Evolutionary conservation across 2,329 filamentous ascomycete genomes (phyloP), one percentile per base, ranked within the genome.

Genomic region (Corynespora cassiicola): DNA sequence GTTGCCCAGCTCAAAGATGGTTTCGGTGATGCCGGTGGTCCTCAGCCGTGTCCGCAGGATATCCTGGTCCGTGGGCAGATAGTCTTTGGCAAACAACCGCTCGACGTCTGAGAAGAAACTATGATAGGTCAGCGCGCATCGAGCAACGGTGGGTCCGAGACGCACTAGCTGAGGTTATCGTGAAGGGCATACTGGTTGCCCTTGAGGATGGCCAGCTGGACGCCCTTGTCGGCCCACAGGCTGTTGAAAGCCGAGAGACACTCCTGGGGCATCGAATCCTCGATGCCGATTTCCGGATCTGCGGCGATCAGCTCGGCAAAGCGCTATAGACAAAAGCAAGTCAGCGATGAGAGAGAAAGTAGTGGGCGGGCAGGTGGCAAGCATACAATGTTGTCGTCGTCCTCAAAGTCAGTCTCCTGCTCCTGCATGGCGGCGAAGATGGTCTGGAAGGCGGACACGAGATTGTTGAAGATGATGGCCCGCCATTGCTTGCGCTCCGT

Each of bases 151-250:
- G 23, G 16, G 10, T 14, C 14, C 6, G 10, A 16, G 12, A 39
- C 88, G 62, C 75, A 96, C 90, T 96, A 99, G 72, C 85, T 84
- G 53, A 97, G 73, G 63, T 97, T 97, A 74, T 97, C 94, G 68
- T 97, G 91, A 32, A 97, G 80, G 12, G 94, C 92, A 71, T 92
- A 97, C 74, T 96, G 92, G 68, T 97, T 96, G 56, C 94, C 94
- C 71, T 94, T 92, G 32, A 84, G 78, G 52, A 97, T 94, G n/a
- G 90, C 90, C 58, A 84, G 76, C 67, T 90, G 89, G 36, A 97
- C 88, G 43, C 91, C 90, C 25, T 73, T 75, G 68, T 99, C 92
- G 17, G 73, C 74, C 94, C 92, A 99, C 45, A 97, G 76, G 36
- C 79, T 78, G 69, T 87, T 88, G 75, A 97, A 87, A 5, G 92